Base-by-base conservation (phyloP, 2,329 filamentous ascomycete species). In the Biscogniauxia sp. region DNA sequence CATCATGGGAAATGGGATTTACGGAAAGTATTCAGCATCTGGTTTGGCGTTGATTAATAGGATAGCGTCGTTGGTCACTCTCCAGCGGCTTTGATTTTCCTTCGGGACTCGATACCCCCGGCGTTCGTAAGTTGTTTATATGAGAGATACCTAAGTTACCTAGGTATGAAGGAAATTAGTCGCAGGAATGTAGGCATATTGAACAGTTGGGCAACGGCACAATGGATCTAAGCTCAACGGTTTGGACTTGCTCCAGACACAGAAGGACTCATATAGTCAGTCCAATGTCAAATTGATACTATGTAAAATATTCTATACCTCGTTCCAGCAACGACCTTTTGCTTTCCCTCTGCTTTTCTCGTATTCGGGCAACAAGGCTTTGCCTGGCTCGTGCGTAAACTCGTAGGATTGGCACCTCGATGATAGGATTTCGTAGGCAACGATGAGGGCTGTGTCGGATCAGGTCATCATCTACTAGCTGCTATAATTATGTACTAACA, bases 11-110 rank as follows among this genome's bases (percentile, higher is more conserved):
- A 23, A 49, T 45, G 51, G 20, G 11, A 26, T 26, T 23, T 15
- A 41, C 53, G 53, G 57, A 45, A 41, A 55, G 58, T 51, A 52
- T 37, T 37, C 26, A 41, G 58, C 58, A 61, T 57, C 26, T 50
- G 52, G 57, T 67, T 61, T 60, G 61, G 69, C 67, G 67, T 68
- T 56, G 15, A 54, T 53, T 17, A n/a, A 45, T 11, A 17, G 5
- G 37, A n/a, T 6, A 45, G 37, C 37, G 17, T 17, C 37, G 11
- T n/a, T 45, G 11, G 11, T n/a, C 37, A 45, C 17, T 15, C 17
- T 11, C 11, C 5, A 45, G 5, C 37, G 11, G 11, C 2, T 45
- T 45, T 45, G 37, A 45, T n/a, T 45, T 45, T 17, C 9, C 6
- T 23, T 37, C 32, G 32, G 37, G 37, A n/a, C 11, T 45, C 37